Evolutionary conservation across 495 filamentous ascomycete genomes (phyloP), one percentile per base, ranked within the genome.

Genomic region (Chaetomidium leptoderma): DNA sequence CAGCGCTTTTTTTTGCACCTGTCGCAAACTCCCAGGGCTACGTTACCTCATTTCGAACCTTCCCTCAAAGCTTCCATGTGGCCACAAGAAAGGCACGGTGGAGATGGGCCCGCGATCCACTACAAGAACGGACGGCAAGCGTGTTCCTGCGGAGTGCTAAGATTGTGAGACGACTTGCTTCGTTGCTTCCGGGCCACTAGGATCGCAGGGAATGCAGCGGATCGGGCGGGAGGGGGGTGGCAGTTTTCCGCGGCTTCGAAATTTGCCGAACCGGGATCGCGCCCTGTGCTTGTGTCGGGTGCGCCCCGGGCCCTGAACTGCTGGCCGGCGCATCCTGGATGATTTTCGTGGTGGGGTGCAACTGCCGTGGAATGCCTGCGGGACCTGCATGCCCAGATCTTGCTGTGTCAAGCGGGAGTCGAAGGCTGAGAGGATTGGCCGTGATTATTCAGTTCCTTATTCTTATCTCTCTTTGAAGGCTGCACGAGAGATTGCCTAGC

Each of bases 191-290:
- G 60, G 53, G 30, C 67, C 67, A 70, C 67, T 70, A 57, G 37
- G 61, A 66, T 64, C 24, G 39, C 63, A 57, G 32, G 57, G 52
- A 50, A 55, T 26, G 57, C 44, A n/a, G 53, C 51, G 48, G 43
- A 52, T 32, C 37, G 55, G 40, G 56, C 29, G 53, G 51, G 42
- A 46, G 39, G 51, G 39, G 51, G 42, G 54, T 23, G 44, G 30
- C 48, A 57, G 33, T 55, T 63, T 60, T 56, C 53, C 53, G 53
- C 58, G 58, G 60, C 51, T 58, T 59, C 24, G n/a, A 54, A 56
- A 70, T 62, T 64, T 67, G 63, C 62, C 65, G 62, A 57, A 54
- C 65, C 60, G 51, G 62, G 65, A 56, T 62, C 43, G 51, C 50
- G 44, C 36, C 11, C 35, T n/a, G n/a, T n/a, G n/a, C n/a, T n/a